Evolutionary conservation across 2,329 filamentous ascomycete genomes (phyloP).

Genomic region (Sporothrix phasma): DNA sequence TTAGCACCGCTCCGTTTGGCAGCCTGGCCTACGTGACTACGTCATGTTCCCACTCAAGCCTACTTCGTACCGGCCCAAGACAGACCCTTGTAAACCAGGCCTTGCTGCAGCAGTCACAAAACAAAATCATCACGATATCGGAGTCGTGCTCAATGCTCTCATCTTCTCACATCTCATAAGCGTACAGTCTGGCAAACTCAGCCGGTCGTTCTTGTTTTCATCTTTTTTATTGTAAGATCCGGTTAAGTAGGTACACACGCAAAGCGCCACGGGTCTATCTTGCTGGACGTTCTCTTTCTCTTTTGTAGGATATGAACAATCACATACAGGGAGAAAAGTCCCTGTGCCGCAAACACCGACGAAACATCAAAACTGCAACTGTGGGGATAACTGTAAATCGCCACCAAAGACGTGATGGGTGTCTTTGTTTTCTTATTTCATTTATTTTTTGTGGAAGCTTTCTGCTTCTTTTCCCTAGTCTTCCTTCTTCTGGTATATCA

Average conservation of each 20-base stretch:
- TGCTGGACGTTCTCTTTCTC: not conserved
- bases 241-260: not conserved
- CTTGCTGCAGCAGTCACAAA: no score
- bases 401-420: not conserved
- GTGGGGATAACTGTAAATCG: not conserved
- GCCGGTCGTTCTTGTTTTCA: not conserved
- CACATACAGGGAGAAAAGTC: not conserved
- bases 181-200: not conserved
- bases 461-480: not conserved
- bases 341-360: not conserved
- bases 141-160: no score
- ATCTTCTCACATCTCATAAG: not conserved
- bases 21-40: not conserved
- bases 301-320: not conserved
- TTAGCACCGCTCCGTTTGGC: not conserved
- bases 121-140: not conserved
- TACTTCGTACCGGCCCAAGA: no score
- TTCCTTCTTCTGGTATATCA: not conserved
- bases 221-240: not conserved
- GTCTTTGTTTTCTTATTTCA: slow-evolving; percentile 4
- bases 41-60: not conserved
- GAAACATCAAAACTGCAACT: not conserved
- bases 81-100: not conserved
- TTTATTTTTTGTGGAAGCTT: not conserved
- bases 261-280: slow-evolving; percentile 2